phyloP scores from a whole-genome alignment of 2,329 filamentous ascomycete species.

The Colletotrichum plurivorum region DNA sequence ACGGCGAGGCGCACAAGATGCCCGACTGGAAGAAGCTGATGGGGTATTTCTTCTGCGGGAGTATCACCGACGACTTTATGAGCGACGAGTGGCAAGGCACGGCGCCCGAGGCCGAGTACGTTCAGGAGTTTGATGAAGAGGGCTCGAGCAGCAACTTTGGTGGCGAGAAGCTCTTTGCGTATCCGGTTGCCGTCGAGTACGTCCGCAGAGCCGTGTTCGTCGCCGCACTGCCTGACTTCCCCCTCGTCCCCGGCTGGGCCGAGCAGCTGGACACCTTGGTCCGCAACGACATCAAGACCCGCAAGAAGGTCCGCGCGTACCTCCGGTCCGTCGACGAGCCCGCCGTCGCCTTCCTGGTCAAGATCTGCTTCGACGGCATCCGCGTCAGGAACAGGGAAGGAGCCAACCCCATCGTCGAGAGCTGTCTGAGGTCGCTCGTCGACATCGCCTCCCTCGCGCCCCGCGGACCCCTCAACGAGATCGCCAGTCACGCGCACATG shows the following conservation, averaged over 20 bases:
- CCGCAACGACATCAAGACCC: slow-evolving; percentile 76
- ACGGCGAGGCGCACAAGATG: slow-evolving; percentile 46
- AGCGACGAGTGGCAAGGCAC: slow-evolving; percentile 15
- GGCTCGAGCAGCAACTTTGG: slow-evolving; percentile 62
- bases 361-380: slow-evolving; percentile 71
- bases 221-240: slow-evolving; percentile 62
- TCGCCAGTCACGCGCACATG: slow-evolving; percentile 64
- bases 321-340: slow-evolving; percentile 58
- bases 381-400: slow-evolving; percentile 53
- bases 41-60: slow-evolving; percentile 61
- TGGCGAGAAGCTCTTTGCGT: slow-evolving; percentile 66
- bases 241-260: slow-evolving; percentile 87
- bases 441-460: slow-evolving; percentile 67
- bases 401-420: slow-evolving; percentile 55
- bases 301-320: slow-evolving; percentile 71
- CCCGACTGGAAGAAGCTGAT: slow-evolving; percentile 69
- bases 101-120: slow-evolving; percentile 16
- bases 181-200: slow-evolving; percentile 79
- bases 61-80: slow-evolving; percentile 23
- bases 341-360: slow-evolving; percentile 61
- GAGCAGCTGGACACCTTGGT: slow-evolving; percentile 81
- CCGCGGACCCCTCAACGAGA: slow-evolving; percentile 62
- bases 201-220: slow-evolving; percentile 69
- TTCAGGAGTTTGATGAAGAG: slow-evolving; percentile 43
- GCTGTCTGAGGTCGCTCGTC: slow-evolving; percentile 67